These are phyloP conservation scores for Furculomyces boomerangus DNA, from an alignment of 371 early-diverging fungal genomes.

Conservation along the genomic window DNA sequence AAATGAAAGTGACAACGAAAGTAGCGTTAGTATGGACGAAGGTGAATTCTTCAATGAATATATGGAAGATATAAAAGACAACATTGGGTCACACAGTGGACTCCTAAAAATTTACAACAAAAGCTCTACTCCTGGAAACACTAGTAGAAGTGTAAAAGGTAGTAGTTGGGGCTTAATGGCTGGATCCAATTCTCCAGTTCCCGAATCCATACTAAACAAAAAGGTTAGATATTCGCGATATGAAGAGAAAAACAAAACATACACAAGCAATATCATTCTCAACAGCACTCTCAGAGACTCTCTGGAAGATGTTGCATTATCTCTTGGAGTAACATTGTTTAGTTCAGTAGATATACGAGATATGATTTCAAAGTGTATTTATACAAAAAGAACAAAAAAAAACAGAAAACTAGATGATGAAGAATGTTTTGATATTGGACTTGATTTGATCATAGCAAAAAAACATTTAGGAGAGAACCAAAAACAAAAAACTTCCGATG, in stretches of 20 bases:
- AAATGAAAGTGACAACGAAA: neutral
- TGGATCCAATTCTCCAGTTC: too few relatives aligned
- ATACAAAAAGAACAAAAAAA: neutral
- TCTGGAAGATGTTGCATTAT: neutral
- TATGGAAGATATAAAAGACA: neutral
- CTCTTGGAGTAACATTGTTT: neutral
- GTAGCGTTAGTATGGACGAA: neutral
- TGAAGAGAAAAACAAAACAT: too few relatives aligned
- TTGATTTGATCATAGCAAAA: neutral
- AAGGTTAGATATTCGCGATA: too few relatives aligned
- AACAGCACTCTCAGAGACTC: neutral
- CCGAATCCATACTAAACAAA: too few relatives aligned
- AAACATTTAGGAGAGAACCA: neutral
- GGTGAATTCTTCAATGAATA: neutral
- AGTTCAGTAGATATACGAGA: neutral
- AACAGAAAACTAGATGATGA: neutral
- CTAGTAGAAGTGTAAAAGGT: neutral
- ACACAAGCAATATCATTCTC: too few relatives aligned
- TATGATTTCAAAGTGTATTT: neutral
- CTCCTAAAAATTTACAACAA: neutral
- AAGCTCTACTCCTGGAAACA: neutral
- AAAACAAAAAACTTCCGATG: neutral
- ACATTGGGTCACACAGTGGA: too few relatives aligned
- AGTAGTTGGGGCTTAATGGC: too few relatives aligned
- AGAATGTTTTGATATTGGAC: neutral